Conservation (phyloP, 257 asterid species). For the Coffea canephora region DNA sequence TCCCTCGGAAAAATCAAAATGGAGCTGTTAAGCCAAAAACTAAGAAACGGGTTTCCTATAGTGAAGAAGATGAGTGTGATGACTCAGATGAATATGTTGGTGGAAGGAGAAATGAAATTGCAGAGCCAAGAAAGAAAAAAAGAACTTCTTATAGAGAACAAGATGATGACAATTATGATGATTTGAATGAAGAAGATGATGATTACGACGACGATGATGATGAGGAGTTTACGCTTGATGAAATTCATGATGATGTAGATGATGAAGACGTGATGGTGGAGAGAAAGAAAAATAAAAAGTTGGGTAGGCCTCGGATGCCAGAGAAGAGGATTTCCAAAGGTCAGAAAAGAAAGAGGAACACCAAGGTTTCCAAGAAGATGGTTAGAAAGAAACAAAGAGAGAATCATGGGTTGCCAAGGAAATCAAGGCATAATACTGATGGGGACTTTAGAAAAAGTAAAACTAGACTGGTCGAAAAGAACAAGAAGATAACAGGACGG, state of each 20-base stretch:
- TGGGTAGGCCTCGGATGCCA: constrained; percentile 22
- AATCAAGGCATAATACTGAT: constrained; percentile 26
- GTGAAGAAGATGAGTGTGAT: constrained; percentile 33
- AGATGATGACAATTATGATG: constrained; percentile 25
- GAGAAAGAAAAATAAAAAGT: constrained; percentile 23
- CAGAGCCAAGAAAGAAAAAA: constrained; percentile 30
- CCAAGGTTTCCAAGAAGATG: constrained; percentile 30
- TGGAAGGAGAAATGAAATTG: constrained; percentile 31
- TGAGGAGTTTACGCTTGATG: constrained; percentile 41
- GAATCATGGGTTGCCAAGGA: constrained; percentile 25
- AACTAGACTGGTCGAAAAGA: constrained; percentile 30
- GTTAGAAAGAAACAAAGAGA: constrained; percentile 31
- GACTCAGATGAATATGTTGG: constrained; percentile 19
- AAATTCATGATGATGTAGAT: constrained; percentile 27
- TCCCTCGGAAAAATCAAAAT: constrained; percentile 38
- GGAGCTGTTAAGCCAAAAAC: constrained; percentile 29
- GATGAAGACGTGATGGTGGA: constrained; percentile 34
- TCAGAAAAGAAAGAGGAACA: constrained; percentile 29
- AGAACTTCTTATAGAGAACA: constrained; percentile 34
- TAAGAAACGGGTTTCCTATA: constrained; percentile 24
- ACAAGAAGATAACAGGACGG: constrained; percentile 32
- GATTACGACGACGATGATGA: constrained; percentile 31
- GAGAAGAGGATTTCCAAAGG: constrained; percentile 13
- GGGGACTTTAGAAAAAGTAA: constrained; percentile 31
- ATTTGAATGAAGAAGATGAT: constrained; percentile 6